A percentile compares a stretch with the other conserved stretches of the same genome.
These are phyloP conservation scores for Clavispora vitiphila DNA, from an alignment of 805 yeast genomes.

Conservation along the genomic window DNA sequence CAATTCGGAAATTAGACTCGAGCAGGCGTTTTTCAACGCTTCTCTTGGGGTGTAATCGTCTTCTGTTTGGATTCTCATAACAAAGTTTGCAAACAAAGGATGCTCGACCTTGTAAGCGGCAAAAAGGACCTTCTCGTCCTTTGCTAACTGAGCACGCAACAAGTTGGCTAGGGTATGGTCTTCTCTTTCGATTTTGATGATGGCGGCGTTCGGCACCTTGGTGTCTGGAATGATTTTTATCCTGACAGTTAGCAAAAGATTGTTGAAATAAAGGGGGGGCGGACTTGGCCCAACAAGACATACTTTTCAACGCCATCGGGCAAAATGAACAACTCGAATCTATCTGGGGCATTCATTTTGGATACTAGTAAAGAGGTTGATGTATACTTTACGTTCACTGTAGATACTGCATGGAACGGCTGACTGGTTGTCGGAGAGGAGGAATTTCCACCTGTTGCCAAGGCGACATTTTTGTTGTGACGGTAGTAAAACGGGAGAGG, in stretches of 20 bases:
- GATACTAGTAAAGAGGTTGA: neutral
- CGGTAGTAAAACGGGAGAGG: no score
- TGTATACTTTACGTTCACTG: neutral
- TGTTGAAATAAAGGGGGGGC: neutral
- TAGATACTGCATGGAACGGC: neutral
- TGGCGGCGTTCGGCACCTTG: slow-evolving; percentile 91
- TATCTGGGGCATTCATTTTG: slow-evolving; percentile 97
- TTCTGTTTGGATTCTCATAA: slow-evolving; percentile 91
- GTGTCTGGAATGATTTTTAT: slow-evolving; percentile 88
- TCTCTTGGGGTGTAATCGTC: slow-evolving; percentile 90
- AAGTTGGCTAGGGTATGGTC: slow-evolving; percentile 95
- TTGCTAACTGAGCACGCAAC: slow-evolving; percentile 77
- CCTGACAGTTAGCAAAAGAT: slow-evolving; percentile 32
- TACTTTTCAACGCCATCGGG: slow-evolving; percentile 98
- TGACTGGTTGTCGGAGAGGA: neutral
- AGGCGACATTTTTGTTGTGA: no score
- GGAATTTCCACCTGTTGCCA: no score
- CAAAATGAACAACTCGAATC: slow-evolving; percentile 91
- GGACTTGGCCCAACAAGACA: slow-evolving; percentile 19
- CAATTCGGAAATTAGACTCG: slow-evolving; percentile 73
- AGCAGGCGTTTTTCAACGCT: slow-evolving; percentile 87
- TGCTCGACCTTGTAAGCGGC: slow-evolving; percentile 98
- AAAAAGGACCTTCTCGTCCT: slow-evolving; percentile 84
- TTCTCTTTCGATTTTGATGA: slow-evolving; percentile 90
- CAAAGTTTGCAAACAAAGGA: slow-evolving; percentile 92